Evolutionary conservation across 495 filamentous ascomycete species (phyloP), one percentile per base, ranked within the genome.

Genomic region (Podospora tetraspora): DNA sequence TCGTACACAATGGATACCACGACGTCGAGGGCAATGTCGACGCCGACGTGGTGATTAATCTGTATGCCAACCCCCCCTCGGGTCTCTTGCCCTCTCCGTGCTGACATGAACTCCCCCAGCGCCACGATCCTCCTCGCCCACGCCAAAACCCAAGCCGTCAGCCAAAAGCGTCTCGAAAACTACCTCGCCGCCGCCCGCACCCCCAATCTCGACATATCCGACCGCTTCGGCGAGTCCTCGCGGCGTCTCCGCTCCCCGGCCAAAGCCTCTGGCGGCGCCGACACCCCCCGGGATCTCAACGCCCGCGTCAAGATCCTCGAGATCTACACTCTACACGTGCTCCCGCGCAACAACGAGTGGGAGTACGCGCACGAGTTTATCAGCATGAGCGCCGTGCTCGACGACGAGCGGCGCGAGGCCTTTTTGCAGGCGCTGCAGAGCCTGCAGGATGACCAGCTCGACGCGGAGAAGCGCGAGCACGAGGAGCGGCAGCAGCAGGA

Each of bases 311-410:
- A 94, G 79, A 90, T 99, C 61, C 89, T 97, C 57, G 96, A 99
- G 79, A 83, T 99, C 1, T 99, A 96, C 72, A 93, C 91, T 5
- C 84, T 99, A 6, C 95, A 98, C 78, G 92, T 98, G 22, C 88
- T 99, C 19, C 89, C 93, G 19, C 85, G 91, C 56, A 97, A 96
- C 72, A 87, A 89, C 37, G 92, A 98, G 80, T 99, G 96, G 95
- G 91, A 94, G 58, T 97, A 97, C 74, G 92, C 95, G 0, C 84
- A 85, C 27, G 91, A 95, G 71, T 98, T 98, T 80, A 94, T 98
- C 67, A 88, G 83, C 67, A 83, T 92, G 68, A 92, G 86, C 73
- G 86, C 93, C 52, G 86, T 95, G 24, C 86, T 99, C 1, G 95
- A 97, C 76, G 94, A 98, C 66, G 95, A 98, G 75, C 86, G 91